phyloP scores from a whole-genome alignment of 2,329 filamentous ascomycete species.

The Alternaria ventricosa region DNA sequence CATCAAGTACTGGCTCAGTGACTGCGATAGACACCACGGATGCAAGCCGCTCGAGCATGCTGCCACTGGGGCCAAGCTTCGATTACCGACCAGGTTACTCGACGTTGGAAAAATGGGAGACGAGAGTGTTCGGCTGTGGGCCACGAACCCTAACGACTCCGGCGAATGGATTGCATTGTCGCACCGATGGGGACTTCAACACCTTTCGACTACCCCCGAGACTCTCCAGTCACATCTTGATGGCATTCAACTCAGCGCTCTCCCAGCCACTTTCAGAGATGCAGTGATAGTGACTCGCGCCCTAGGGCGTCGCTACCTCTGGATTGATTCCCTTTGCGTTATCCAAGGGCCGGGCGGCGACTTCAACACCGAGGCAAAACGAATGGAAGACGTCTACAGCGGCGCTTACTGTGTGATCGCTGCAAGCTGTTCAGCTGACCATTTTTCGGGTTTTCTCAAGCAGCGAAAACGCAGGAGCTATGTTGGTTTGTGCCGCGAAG shows the following conservation, averaged over 20 bases:
- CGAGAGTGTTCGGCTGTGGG: not conserved
- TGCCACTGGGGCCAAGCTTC: not conserved
- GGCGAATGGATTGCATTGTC: conserved; percentile 25
- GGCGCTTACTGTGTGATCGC: conserved; percentile 32
- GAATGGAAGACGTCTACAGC: conserved; percentile 34
- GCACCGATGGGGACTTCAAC: conserved; percentile 18
- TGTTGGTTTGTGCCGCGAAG: not conserved
- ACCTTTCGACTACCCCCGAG: conserved; percentile 10
- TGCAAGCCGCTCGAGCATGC: not conserved
- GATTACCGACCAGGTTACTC: conserved; percentile 16
- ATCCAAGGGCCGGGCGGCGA: conserved; percentile 31
- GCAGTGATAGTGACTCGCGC: conserved; percentile 25
- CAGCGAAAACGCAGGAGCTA: too few relatives aligned
- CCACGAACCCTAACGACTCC: not conserved
- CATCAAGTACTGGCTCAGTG: conserved; percentile 13
- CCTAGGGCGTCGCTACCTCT: conserved; percentile 27
- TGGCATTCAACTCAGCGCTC: not conserved
- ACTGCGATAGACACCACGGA: conserved; percentile 17
- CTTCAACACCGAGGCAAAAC: conserved; percentile 22
- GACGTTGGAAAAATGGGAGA: conserved; percentile 9
- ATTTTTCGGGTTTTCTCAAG: too few relatives aligned
- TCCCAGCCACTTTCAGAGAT: conserved; percentile 30
- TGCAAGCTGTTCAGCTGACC: conserved; percentile 17
- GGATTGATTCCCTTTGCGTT: conserved; percentile 40
- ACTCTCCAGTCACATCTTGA: conserved; percentile 1